Conservation (phyloP, 805 yeast species). For the Candida hungchunana region DNA sequence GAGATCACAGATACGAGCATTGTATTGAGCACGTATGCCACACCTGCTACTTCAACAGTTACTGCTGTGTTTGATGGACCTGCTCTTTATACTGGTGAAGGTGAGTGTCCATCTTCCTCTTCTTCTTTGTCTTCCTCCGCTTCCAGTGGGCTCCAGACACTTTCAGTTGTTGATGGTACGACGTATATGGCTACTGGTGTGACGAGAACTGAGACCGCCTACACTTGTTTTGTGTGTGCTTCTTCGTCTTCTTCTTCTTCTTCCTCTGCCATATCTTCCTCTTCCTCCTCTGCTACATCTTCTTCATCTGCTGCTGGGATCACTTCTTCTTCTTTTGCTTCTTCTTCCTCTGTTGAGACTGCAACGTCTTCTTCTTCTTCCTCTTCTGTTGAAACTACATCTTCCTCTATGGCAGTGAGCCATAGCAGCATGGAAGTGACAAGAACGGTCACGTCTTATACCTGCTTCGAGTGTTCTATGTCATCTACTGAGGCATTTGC, state of each 20-base stretch:
- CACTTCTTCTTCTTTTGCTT: background rate
- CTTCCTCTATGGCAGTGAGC: too few relatives aligned
- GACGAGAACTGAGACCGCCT: background rate
- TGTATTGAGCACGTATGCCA: constrained; percentile 1
- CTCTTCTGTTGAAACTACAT: background rate
- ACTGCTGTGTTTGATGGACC: background rate
- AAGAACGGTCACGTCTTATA: too few relatives aligned
- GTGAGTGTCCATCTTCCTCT: background rate
- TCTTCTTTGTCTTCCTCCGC: constrained; percentile 1
- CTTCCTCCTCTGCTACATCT: constrained; percentile 1
- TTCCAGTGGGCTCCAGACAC: too few relatives aligned
- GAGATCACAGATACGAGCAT: background rate
- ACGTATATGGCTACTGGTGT: too few relatives aligned
- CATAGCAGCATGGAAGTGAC: too few relatives aligned
- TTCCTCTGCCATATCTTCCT: background rate
- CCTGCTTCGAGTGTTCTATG: too few relatives aligned
- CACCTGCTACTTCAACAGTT: constrained; percentile 5
- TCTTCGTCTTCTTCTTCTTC: background rate
- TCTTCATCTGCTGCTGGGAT: background rate
- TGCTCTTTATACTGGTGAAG: background rate
- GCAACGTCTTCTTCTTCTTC: background rate
- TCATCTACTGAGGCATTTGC: too few relatives aligned
- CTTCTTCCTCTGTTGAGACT: constrained; percentile 1
- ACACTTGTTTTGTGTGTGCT: background rate
- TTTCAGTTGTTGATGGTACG: too few relatives aligned